phyloP scores from a whole-genome alignment of 1,284 basidiomycete genomes.

The Trichosporon asahii region DNA sequence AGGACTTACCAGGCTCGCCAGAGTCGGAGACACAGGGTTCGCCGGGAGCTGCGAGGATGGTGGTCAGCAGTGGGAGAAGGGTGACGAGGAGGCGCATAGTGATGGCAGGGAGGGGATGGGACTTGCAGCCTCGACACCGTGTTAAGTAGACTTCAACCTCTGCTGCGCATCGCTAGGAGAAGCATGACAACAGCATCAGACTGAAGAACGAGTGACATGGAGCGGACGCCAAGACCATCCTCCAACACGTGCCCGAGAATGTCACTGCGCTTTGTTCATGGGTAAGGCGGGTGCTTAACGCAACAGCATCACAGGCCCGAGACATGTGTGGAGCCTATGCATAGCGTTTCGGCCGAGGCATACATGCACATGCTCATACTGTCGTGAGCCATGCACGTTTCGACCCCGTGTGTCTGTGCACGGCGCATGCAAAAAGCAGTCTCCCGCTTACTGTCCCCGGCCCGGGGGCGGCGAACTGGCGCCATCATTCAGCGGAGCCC shows the following conservation, averaged over 20 bases:
- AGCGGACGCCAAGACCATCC: not conserved
- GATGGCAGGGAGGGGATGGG: not conserved
- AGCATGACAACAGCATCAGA: not conserved
- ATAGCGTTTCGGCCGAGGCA: too few relatives aligned
- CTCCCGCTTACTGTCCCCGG: too few relatives aligned
- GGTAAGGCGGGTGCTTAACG: not conserved
- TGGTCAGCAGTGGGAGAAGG: not conserved
- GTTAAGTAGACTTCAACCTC: not conserved
- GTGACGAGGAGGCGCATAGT: not conserved
- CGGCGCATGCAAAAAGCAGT: too few relatives aligned
- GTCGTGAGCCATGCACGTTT: too few relatives aligned
- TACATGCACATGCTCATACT: too few relatives aligned
- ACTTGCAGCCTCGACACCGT: not conserved
- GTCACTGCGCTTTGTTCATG: not conserved
- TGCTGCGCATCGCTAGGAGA: not conserved
- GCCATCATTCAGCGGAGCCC: too few relatives aligned
- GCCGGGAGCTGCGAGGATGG: not conserved
- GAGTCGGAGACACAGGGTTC: slow-evolving; percentile 6
- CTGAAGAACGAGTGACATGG: too few relatives aligned
- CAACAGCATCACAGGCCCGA: too few relatives aligned
- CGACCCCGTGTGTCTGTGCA: too few relatives aligned
- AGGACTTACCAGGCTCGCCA: not conserved
- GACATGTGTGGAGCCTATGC: too few relatives aligned
- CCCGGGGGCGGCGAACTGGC: too few relatives aligned
- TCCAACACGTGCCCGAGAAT: not conserved